A percentile compares a stretch with the other conserved stretches of the same genome.
Evolutionary conservation across 2,329 filamentous ascomycete genomes (phyloP).

Genomic region (Moelleriella libera): DNA sequence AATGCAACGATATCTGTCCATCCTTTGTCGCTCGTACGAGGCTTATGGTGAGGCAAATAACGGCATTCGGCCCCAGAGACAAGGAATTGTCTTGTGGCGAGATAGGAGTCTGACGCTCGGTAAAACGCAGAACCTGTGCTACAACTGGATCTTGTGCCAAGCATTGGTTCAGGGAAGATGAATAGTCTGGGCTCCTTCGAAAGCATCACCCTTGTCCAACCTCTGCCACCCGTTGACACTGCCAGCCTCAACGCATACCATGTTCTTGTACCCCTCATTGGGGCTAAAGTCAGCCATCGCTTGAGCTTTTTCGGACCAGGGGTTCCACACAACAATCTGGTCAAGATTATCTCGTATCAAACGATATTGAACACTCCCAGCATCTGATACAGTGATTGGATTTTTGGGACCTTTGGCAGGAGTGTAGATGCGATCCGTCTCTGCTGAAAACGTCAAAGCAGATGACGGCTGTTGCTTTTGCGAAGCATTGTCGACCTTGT

Average conservation of each 20-base stretch:
- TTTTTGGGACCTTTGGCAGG: conserved; percentile 46
- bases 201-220: conserved; percentile 63
- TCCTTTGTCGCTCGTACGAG: too few relatives aligned
- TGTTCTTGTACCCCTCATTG: conserved; percentile 79
- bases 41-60: too few relatives aligned
- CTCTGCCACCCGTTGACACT: conserved; percentile 70
- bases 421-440: conserved; percentile 83
- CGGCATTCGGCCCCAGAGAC: too few relatives aligned
- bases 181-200: conserved; percentile 48
- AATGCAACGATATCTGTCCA: too few relatives aligned
- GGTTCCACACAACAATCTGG: conserved; percentile 94
- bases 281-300: conserved; percentile 78
- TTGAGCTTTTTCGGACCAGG: conserved; percentile 75
- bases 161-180: conserved; percentile 16
- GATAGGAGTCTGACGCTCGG: too few relatives aligned
- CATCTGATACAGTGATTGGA: conserved; percentile 46
- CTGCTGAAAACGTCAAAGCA: conserved; percentile 54
- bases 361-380: conserved; percentile 50
- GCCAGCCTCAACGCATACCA: conserved; percentile 91
- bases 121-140: too few relatives aligned
- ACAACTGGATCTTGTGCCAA: not conserved
- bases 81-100: too few relatives aligned
- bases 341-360: conserved; percentile 72
- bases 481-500: conserved; percentile 62
- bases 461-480: conserved; percentile 51